A percentile compares a stretch with the other conserved stretches of the same genome.
These are phyloP conservation scores for Skeletonema menzelii DNA, from an alignment of 108 stramenopile genomes.

Conservation along the genomic window DNA sequence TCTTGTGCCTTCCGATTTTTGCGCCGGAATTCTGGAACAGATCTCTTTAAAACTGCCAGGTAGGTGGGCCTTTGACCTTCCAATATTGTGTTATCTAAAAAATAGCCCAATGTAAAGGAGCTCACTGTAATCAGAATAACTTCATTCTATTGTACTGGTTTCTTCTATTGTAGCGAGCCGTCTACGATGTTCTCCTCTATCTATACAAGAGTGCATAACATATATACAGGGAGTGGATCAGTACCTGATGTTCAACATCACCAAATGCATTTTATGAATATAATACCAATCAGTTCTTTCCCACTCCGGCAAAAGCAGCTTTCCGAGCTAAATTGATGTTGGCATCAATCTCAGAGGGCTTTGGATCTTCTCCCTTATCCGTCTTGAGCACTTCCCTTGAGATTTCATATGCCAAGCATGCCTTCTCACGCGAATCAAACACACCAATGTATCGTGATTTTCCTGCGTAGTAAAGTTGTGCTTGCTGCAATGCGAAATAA, in stretches of 20 bases:
- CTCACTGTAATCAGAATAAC: no score
- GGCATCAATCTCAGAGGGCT: conserved; percentile 62
- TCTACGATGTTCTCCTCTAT: background rate
- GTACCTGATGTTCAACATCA: background rate
- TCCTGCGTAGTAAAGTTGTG: conserved; percentile 74
- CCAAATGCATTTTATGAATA: background rate
- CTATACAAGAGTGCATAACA: no score
- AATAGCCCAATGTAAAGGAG: no score
- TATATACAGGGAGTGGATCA: no score
- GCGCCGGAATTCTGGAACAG: no score
- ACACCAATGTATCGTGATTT: conserved; percentile 75
- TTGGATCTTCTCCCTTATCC: conserved; percentile 35
- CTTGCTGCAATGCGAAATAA: conserved; percentile 38
- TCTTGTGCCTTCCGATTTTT: no score
- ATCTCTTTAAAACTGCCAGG: no score
- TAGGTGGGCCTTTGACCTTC: no score
- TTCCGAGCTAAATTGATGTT: conserved; percentile 77
- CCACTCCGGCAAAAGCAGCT: conserved; percentile 84
- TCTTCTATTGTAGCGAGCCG: no score
- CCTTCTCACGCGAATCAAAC: conserved; percentile 63
- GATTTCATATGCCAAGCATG: conserved; percentile 65
- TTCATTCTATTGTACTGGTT: no score
- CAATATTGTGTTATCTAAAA: no score
- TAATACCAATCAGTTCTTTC: background rate
- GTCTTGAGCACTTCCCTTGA: conserved; percentile 61